These are phyloP conservation scores for Amoebophrya sp. DNA, from an alignment of 169 alveolate genomes.

Conservation along the genomic window DNA sequence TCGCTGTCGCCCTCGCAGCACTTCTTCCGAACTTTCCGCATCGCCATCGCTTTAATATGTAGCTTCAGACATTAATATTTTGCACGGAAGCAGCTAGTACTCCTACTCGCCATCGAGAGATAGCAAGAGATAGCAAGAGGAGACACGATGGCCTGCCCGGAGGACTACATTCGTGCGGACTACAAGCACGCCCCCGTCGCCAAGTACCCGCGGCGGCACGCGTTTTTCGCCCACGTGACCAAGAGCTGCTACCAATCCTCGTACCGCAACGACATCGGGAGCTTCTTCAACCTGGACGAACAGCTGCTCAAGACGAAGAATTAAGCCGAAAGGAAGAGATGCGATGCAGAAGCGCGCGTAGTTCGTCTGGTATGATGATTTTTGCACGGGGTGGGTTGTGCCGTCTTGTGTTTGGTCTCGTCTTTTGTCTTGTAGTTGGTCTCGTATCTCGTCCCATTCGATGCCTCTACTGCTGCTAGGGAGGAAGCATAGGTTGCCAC, in stretches of 20 bases:
- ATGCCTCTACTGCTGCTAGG: too few species aligned
- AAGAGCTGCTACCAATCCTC: not conserved
- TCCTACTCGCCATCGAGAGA: too few species aligned
- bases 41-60: too few species aligned
- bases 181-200: not conserved
- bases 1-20: too few species aligned
- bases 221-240: not conserved
- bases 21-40: too few species aligned
- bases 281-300: not conserved
- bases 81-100: too few species aligned
- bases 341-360: not conserved
- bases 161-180: not conserved
- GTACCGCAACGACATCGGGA: conserved; percentile 5
- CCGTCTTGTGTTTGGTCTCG: not conserved
- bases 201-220: not conserved
- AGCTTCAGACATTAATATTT: too few species aligned
- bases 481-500: too few species aligned
- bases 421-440: not conserved
- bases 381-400: not conserved
- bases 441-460: too few species aligned
- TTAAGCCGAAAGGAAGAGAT: not conserved
- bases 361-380: not conserved
- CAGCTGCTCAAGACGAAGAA: not conserved
- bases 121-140: too few species aligned
- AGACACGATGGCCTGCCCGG: too few species aligned